Evolutionary conservation across 768 basidiomycete genomes (phyloP), one percentile per base, ranked within the genome.

Genomic region (Lactarius quietus): DNA sequence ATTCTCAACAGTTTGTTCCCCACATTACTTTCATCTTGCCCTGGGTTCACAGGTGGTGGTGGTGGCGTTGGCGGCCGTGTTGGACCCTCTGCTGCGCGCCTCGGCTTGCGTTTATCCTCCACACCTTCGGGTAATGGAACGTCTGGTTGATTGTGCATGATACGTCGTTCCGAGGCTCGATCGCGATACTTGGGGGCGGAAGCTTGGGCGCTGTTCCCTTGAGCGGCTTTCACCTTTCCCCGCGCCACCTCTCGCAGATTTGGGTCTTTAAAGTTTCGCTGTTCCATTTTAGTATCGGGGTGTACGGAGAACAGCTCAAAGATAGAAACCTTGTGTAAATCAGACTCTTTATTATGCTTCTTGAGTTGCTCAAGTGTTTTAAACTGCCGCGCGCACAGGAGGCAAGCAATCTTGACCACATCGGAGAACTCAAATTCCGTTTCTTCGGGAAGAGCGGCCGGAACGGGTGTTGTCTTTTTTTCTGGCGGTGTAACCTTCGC

Each of bases 1-100:
- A 96, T 95, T 75, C 93, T 93, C 68, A 98, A 75, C 63, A 99
- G 74, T 72, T 93, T 95, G 73, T 95, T 95, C 7, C 97, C 97
- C 14, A 93, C 84, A 70, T 98, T 98, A 48, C 71, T 86, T 57
- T 88, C 85, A 71, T 98, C 95, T 73, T 92, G 79, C 6, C 85
- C 91, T 6, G 88, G 91, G 70, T 88, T 86, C 4, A 87, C 70
- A 3, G 85, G 80, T 6, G 84, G 82, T 10, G 86, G 85, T 1
- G 89, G 85, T 0, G 89, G 85, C 1, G 82, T 76, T 2, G 88
- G 78, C 3, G 88, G 83, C 0, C 83, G 78, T 0, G 85, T 81
- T 0, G 87, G 88, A 1, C 85, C 87, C 15, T 86, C 89, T 10
- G 83, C 85, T 54, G 78, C 71, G 39, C 79, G 73, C 45, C 78